phyloP scores from a whole-genome alignment of 192 early-diverging fungal species.

The Chytriomyces confervae region DNA sequence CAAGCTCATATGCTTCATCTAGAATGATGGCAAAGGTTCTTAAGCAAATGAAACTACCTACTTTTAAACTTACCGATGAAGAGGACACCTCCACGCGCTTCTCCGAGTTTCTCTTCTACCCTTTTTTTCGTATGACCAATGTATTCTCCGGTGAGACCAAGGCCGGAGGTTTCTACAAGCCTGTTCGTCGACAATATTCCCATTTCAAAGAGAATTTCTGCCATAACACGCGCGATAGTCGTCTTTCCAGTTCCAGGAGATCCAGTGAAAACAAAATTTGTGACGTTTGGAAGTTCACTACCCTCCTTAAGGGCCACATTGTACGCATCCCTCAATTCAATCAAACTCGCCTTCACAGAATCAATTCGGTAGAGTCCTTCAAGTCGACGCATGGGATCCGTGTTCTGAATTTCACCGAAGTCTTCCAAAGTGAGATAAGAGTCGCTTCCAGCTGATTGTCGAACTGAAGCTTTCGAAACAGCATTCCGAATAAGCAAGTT shows the following conservation, averaged over 20 bases:
- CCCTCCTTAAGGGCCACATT: slow-evolving; percentile 38
- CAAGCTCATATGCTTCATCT: slow-evolving; percentile 53
- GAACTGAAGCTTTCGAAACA: slow-evolving; percentile 39
- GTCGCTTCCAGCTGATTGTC: slow-evolving; percentile 3
- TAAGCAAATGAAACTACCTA: not conserved
- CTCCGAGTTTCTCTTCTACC: slow-evolving; percentile 41
- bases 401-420: slow-evolving; percentile 18
- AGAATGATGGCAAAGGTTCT: not conserved
- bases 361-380: slow-evolving; percentile 38
- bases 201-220: slow-evolving; percentile 38
- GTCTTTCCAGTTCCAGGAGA: slow-evolving; percentile 50
- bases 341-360: slow-evolving; percentile 24
- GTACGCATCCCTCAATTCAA: slow-evolving; percentile 35
- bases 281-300: slow-evolving; percentile 30
- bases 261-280: slow-evolving; percentile 45
- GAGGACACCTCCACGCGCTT: slow-evolving; percentile 44
- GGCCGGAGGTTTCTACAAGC: slow-evolving; percentile 44
- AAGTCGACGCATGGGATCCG: slow-evolving; percentile 35
- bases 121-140: slow-evolving; percentile 43
- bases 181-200: slow-evolving; percentile 38
- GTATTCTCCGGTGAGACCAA: slow-evolving; percentile 43
- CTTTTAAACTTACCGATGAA: slow-evolving; percentile 32
- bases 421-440: slow-evolving; percentile 36
- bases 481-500: slow-evolving; percentile 37
- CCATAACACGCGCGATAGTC: slow-evolving; percentile 42